Base-by-base conservation (phyloP, 768 basidiomycete genomes). In the Boletus sensibilis region DNA sequence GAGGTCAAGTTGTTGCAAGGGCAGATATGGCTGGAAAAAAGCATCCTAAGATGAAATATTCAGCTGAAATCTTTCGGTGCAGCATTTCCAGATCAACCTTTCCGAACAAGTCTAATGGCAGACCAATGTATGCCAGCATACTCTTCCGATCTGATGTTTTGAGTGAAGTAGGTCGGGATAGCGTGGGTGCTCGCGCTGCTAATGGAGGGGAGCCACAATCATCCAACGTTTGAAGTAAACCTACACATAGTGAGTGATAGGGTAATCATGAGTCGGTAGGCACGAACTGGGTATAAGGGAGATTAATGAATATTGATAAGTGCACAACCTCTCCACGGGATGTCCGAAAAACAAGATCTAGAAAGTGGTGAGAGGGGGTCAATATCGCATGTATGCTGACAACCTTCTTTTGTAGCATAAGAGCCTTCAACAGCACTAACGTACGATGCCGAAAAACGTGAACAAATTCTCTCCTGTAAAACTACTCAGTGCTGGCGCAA, bases 21-120 rank as follows among this genome's bases (percentile, higher is more conserved):
- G 96, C 13, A 98, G 76, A 69, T 98, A 99, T 2, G 97, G 97
- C 70, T 99, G 97, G 75, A 99, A 99, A 76, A 98, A 95, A 5
- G 94, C 82, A 62, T 94, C 91, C 87, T 93, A 61, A 43, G 61
- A 50, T 34, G 25, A 51, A 51, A 38, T 3, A 25, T 23, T 53
- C 37, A 54, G 60, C 20, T n/a, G 1, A 50, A 21, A 39, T 20
- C 31, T 21, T 50, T 41, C 27, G 14, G 13, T 23, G 31, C 4
- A 50, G 42, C 4, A 43, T 20, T 39, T 13, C 35, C 48, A 16
- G 57, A 52, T 13, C 48, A 44, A 92, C 93, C 79, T 89, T 88
- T 53, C 94, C 94, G 52, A 96, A 97, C n/a, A 95, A 72, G 68
- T 96, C 90, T 18, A 98, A 76, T 9, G 94, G 97, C n/a, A 99